Conservation (phyloP, 1,284 basidiomycete species). For the Pseudozyma sp. region DNA sequence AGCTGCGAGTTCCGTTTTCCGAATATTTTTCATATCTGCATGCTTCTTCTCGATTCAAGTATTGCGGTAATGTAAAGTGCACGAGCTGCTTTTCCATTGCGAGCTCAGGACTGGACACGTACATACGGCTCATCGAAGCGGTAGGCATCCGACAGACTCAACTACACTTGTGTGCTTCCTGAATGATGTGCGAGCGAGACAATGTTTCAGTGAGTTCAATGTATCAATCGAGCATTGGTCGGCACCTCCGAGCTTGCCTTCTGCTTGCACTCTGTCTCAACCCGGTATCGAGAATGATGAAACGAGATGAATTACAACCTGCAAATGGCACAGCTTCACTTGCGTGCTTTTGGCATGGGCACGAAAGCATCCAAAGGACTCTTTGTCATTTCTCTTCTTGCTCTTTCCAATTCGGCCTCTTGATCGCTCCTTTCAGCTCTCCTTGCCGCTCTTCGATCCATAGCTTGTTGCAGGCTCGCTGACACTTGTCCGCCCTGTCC, state of each 20-base stretch:
- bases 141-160: too few species aligned
- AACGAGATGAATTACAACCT: neutral
- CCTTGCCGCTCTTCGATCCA: slow-evolving; percentile 27
- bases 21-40: neutral
- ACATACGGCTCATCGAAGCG: too few species aligned
- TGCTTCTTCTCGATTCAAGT: too few species aligned
- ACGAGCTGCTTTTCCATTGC: too few species aligned
- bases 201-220: too few species aligned
- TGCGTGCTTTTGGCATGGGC: slow-evolving; percentile 30
- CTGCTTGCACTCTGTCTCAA: neutral
- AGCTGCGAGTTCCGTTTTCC: slow-evolving; percentile 2
- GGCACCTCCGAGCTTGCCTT: too few species aligned
- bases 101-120: too few species aligned
- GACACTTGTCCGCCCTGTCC: slow-evolving; percentile 2
- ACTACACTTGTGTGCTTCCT: too few species aligned
- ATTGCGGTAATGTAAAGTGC: too few species aligned
- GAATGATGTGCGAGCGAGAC: too few species aligned
- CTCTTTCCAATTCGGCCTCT: slow-evolving; percentile 25
- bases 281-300: neutral
- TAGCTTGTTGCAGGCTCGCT: slow-evolving; percentile 23
- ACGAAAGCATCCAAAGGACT: slow-evolving; percentile 50
- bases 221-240: too few species aligned
- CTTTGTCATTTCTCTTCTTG: slow-evolving; percentile 43
- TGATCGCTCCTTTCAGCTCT: slow-evolving; percentile 20
- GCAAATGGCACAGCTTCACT: slow-evolving; percentile 2